Base-by-base conservation (phyloP, 257 asterid species). In the Anisodus acutangulus region DNA sequence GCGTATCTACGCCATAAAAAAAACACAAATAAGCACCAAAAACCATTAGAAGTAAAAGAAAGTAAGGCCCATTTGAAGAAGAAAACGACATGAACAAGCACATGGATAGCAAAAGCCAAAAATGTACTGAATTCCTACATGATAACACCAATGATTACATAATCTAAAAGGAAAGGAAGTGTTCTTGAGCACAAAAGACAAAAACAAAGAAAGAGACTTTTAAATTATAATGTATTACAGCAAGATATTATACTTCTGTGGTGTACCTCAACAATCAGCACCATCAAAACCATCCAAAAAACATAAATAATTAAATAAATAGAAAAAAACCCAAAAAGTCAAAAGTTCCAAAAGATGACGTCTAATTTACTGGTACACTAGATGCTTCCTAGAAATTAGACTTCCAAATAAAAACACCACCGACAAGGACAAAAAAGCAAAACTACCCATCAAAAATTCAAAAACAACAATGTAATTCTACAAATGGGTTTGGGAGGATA, bases 1-100 rank as follows among this genome's bases (percentile, higher is more conserved):
- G 45, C 19, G 86, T 39, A 83, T 87, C 94, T 92, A 85, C 82
- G 70, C 85, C 85, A 63, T 83, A 84, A n/a, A 51, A 31, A 22
- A 31, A 31, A 76, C 84, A 84, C 58, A 79, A 83, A 15, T 35
- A 60, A 4, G 5, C 86, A 70, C 22, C 16, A 35, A 74, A 71
- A 78, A 78, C 26, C 49, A 78, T 71, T n/a, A 45, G 39, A 9
- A 47, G 12, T 45, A 39, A 45, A 39, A 70, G 81, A 15, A 58
- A 57, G 45, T 58, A 11, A 41, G 35, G 63, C 45, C 76, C 83
- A 45, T 58, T 58, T 47, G 82, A 51, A 70, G 86, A 39, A 66
- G 80, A 66, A 84, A 85, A 59, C n/a, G 69, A 87, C 49, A 45
- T 54, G 31, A 58, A 76, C 71, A 80, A 71, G 62, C 43, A 12